These are phyloP conservation scores for Xylaria sp. DNA, from an alignment of 2,329 filamentous ascomycete species.

Conservation along the genomic window DNA sequence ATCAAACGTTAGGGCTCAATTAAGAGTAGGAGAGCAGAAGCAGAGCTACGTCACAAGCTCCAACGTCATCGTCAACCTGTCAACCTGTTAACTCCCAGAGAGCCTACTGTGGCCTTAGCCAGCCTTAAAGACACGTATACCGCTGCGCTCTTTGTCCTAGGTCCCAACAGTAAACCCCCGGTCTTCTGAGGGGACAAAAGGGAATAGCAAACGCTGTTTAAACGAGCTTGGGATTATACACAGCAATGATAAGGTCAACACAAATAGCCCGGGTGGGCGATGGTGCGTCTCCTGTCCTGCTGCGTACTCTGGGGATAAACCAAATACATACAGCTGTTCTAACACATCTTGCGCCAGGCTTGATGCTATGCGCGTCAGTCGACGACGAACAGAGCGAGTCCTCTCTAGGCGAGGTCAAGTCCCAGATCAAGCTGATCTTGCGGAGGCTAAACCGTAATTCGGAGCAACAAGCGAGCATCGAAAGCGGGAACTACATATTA, in stretches of 20 bases:
- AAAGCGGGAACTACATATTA: conserved; percentile 82
- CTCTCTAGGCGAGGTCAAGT: conserved; percentile 87
- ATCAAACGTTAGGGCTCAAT: neutral
- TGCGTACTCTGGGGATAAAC: conserved; percentile 21
- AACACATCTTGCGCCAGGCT: conserved; percentile 67
- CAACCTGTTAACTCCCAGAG: conserved; percentile 10
- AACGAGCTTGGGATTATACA: conserved; percentile 14
- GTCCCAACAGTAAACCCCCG: conserved; percentile 8
- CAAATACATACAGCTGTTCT: conserved; percentile 36
- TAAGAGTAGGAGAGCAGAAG: neutral
- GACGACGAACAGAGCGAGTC: conserved; percentile 85
- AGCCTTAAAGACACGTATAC: conserved; percentile 41
- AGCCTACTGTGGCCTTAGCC: conserved; percentile 30
- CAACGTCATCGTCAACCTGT: conserved; percentile 13
- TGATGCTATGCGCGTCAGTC: conserved; percentile 93
- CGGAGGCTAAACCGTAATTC: conserved; percentile 89
- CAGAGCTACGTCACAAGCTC: conserved; percentile 7
- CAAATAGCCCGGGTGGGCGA: conserved; percentile 89
- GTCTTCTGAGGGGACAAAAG: conserved; percentile 2
- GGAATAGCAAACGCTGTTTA: conserved; percentile 1
- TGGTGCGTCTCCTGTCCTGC: conserved; percentile 63
- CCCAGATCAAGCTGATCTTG: conserved; percentile 89
- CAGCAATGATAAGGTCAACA: conserved; percentile 85
- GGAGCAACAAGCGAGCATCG: conserved; percentile 91
- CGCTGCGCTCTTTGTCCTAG: conserved; percentile 27